Evolutionary conservation across 1,139 yeast species (phyloP).

Genomic region (Chernovozyma sophiae-reginae): DNA sequence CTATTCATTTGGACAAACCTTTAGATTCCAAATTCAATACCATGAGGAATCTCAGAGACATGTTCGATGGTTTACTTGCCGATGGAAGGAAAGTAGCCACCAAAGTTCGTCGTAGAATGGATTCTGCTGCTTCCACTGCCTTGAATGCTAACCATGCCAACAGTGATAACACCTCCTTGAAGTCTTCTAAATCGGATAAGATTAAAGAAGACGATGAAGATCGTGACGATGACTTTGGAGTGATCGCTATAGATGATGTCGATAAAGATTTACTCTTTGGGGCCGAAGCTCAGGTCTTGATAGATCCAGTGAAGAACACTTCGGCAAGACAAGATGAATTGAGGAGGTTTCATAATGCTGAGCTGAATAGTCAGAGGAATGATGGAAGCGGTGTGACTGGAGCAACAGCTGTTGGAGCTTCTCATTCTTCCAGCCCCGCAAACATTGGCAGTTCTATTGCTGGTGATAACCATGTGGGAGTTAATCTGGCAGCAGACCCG

Average conservation of each 20-base stretch:
- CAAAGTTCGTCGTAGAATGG: conserved; percentile 84
- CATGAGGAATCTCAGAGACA: conserved; percentile 69
- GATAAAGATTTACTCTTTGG: conserved; percentile 46
- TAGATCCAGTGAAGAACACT: conserved; percentile 15
- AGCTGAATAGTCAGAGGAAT: conserved; percentile 3
- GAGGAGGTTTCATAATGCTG: conserved; percentile 13
- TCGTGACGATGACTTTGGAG: conserved; percentile 45
- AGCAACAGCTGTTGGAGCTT: neutral
- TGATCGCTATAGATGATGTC: conserved; percentile 42
- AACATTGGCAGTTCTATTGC: neutral
- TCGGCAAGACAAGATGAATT: conserved; percentile 8
- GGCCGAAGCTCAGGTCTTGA: conserved; percentile 40
- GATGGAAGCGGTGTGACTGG: neutral
- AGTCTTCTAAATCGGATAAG: conserved; percentile 21
- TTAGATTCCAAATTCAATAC: conserved; percentile 42
- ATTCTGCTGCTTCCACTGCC: conserved; percentile 45
- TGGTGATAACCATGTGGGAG: too few relatives aligned
- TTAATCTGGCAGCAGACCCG: too few relatives aligned
- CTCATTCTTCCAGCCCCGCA: neutral
- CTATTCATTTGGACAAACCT: conserved; percentile 65
- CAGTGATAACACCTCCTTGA: conserved; percentile 22
- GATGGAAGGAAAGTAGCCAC: conserved; percentile 90
- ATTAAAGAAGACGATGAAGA: conserved; percentile 40
- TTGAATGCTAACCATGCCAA: conserved; percentile 13
- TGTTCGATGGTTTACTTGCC: conserved; percentile 87